Percentiles rank a stretch among this genome's conserved stretches.
Evolutionary conservation across 805 yeast genomes (phyloP).

Genomic region (Zygoascus biomembranicola): DNA sequence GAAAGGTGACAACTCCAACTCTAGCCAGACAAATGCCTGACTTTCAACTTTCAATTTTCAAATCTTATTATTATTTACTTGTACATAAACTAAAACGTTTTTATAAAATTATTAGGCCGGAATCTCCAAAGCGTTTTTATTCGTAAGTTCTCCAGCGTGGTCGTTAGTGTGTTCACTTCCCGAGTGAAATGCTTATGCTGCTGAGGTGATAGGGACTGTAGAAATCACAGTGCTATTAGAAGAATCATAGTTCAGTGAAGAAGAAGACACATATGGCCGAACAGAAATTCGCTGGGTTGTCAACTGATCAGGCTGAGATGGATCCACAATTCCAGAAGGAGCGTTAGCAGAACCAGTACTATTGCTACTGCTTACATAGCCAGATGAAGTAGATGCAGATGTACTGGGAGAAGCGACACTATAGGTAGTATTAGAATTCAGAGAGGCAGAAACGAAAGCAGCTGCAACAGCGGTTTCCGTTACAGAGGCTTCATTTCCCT

Average conservation of each 20-base stretch:
- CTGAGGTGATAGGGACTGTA: background rate
- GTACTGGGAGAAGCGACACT: background rate
- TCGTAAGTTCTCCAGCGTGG: background rate
- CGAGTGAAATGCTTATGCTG: background rate
- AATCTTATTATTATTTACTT: background rate
- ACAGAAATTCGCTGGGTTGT: constrained; percentile 4
- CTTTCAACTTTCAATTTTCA: background rate
- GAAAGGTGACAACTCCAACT: background rate
- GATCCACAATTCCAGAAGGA: background rate
- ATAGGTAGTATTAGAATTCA: background rate
- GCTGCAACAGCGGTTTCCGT: background rate
- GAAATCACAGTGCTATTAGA: background rate
- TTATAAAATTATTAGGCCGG: background rate
- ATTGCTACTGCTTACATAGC: background rate
- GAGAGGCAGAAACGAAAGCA: background rate
- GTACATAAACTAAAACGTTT: background rate
- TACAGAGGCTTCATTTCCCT: background rate
- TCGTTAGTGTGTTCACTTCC: background rate
- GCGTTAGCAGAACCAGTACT: background rate
- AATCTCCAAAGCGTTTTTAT: background rate
- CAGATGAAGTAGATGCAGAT: background rate
- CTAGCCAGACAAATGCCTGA: background rate
- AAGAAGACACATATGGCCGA: background rate
- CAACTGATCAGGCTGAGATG: constrained; percentile 6
- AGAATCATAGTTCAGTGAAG: background rate